phyloP scores from a whole-genome alignment of 2,329 filamentous ascomycete genomes.

The Pseudogymnoascus sp. region DNA sequence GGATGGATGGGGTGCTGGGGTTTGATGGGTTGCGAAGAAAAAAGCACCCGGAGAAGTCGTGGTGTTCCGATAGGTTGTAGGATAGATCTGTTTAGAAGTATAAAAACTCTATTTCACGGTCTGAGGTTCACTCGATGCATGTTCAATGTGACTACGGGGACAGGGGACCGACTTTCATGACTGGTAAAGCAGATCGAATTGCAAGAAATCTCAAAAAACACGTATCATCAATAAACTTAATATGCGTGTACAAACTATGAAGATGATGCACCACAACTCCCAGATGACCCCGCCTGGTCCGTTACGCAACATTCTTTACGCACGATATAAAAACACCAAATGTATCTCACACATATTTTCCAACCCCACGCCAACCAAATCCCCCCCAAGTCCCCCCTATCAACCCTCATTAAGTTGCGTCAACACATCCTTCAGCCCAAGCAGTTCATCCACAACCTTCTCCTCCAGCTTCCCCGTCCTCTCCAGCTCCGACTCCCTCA shows the following conservation, averaged over 20 bases:
- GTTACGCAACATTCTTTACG: not conserved
- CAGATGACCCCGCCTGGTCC: not conserved
- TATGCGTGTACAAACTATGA: not conserved
- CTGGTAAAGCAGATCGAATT: not conserved
- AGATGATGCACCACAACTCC: constrained; percentile 5
- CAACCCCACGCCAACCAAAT: not conserved
- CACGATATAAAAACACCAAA: constrained; percentile 6
- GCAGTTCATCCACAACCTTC: constrained; percentile 63
- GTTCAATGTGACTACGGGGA: not conserved
- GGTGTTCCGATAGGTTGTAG: not conserved
- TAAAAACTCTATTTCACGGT: not conserved
- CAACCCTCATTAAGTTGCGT: constrained; percentile 8
- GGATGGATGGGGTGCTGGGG: not conserved
- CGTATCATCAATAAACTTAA: not conserved
- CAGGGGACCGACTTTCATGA: not conserved
- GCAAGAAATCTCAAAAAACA: not conserved
- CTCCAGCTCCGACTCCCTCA: constrained; percentile 59
- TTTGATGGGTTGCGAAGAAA: not conserved
- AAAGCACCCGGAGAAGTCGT: not conserved
- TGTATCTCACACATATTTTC: constrained; percentile 6
- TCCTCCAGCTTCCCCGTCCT: constrained; percentile 56
- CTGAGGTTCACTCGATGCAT: not conserved
- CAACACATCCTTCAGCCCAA: constrained; percentile 24
- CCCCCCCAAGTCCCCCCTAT: not conserved
- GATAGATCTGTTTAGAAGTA: not conserved